phyloP scores from a whole-genome alignment of 371 early-diverging fungal genomes.

The Mortierella sp. region DNA sequence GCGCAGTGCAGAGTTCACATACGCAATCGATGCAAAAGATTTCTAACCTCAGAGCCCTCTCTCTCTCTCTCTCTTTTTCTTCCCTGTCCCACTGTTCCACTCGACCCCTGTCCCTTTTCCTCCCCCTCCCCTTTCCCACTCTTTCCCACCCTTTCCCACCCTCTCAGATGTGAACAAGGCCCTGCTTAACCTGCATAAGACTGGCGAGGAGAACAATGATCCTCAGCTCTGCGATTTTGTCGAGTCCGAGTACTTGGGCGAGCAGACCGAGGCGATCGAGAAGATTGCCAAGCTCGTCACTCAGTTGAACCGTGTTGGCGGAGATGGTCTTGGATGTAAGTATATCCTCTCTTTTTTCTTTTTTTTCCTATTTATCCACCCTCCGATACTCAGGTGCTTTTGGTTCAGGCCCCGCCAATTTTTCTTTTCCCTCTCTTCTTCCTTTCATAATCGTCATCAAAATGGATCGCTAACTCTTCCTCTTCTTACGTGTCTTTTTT shows the following conservation, averaged over 20 bases:
- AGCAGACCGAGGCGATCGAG: conserved; percentile 78
- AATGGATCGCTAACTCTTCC: conserved; percentile 1
- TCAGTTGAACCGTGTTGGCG: conserved; percentile 71
- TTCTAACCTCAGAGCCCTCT: background rate
- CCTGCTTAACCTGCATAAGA: conserved; percentile 61
- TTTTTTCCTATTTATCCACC: background rate
- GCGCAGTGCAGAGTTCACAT: no score
- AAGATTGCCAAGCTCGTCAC: conserved; percentile 72
- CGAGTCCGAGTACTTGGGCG: conserved; percentile 68
- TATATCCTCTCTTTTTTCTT: background rate
- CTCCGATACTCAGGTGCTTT: background rate
- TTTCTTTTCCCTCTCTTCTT: background rate
- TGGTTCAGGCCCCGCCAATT: background rate
- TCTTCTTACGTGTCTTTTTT: conserved; percentile 7
- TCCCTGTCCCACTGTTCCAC: background rate
- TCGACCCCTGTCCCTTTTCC: background rate
- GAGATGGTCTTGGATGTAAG: conserved; percentile 60
- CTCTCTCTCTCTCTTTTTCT: background rate
- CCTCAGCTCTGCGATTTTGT: conserved; percentile 66
- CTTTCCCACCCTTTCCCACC: background rate
- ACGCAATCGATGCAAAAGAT: no score
- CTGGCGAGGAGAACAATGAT: conserved; percentile 62
- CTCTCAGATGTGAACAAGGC: conserved; percentile 67
- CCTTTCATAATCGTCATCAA: background rate
- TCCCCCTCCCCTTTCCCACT: background rate